A percentile compares a stretch with the other conserved stretches of the same genome.
Evolutionary conservation across 331 rosid genomes (phyloP).

Genomic region (Acacia concinna): DNA sequence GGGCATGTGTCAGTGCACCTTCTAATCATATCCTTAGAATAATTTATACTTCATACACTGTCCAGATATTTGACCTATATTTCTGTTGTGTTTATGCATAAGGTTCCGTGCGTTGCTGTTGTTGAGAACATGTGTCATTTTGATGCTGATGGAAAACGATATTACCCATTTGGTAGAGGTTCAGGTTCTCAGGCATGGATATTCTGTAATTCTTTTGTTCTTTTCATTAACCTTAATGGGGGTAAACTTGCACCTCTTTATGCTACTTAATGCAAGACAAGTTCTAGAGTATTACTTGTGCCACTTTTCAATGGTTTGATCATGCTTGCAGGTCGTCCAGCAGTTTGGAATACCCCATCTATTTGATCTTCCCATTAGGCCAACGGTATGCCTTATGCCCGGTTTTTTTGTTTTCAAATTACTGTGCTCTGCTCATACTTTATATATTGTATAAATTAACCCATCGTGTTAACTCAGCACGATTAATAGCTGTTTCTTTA

Average conservation of each 20-base stretch:
- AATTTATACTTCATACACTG: not conserved
- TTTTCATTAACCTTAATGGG: slow-evolving; percentile 21
- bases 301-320: slow-evolving; percentile 28
- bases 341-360: slow-evolving; percentile 97
- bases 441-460: not conserved
- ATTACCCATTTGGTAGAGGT: slow-evolving; percentile 95
- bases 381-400: slow-evolving; percentile 61
- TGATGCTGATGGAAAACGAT: slow-evolving; percentile 94
- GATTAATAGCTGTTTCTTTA: not conserved
- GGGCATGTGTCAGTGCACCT: not conserved
- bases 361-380: slow-evolving; percentile 94
- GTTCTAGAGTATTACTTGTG: not conserved
- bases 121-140: slow-evolving; percentile 99
- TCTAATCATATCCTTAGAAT: not conserved
- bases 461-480: not conserved
- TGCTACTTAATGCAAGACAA: slow-evolving; percentile 5
- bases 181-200: slow-evolving; percentile 87
- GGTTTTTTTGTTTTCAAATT: slow-evolving; percentile 15
- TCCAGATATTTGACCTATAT: slow-evolving; percentile 24
- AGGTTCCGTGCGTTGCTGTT: slow-evolving; percentile 99
- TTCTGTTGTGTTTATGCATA: slow-evolving; percentile 28
- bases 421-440: slow-evolving; percentile 10
- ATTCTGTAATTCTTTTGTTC: slow-evolving; percentile 16
- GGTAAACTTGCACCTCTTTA: not conserved
- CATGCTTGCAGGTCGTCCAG: slow-evolving; percentile 77